phyloP scores from a whole-genome alignment of 1,284 basidiomycete genomes.

The Ceratobasidium sp. region DNA sequence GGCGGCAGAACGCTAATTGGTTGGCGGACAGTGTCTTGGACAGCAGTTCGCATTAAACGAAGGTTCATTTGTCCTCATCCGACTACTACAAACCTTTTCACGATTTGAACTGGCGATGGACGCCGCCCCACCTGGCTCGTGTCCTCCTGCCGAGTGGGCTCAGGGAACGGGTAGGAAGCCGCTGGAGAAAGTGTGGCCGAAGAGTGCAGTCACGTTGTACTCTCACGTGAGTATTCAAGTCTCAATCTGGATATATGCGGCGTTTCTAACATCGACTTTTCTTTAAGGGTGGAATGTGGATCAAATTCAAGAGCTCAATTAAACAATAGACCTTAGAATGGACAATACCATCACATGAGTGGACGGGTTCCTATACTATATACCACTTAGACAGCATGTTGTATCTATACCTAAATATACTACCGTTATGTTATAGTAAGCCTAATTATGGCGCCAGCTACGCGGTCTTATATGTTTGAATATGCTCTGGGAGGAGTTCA shows the following conservation, averaged over 20 bases:
- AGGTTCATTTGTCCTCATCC: constrained; percentile 43
- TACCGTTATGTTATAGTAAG: no score
- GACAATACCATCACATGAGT: neutral
- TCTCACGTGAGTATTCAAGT: constrained; percentile 41
- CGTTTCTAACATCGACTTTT: neutral
- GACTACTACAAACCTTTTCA: constrained; percentile 42
- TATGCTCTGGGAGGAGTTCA: no score
- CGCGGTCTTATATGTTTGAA: no score
- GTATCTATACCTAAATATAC: constrained; percentile 16
- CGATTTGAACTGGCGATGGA: constrained; percentile 43
- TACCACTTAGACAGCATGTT: neutral
- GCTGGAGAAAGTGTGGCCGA: constrained; percentile 44
- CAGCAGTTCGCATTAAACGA: constrained; percentile 45
- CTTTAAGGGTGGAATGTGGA: constrained; percentile 39
- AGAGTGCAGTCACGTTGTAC: constrained; percentile 44
- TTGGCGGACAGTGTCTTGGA: constrained; percentile 18
- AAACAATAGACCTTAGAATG: neutral
- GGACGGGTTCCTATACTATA: neutral
- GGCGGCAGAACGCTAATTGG: neutral
- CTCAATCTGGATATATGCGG: neutral
- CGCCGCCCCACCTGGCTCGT: constrained; percentile 41
- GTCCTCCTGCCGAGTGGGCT: constrained; percentile 45
- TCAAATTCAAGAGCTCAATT: constrained; percentile 28
- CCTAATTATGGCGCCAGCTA: no score
- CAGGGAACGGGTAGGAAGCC: constrained; percentile 39